Percentiles rank a stretch among this genome's conserved stretches.
Conservation (phyloP, 2,329 filamentous ascomycete species). For the Exophiala sideris region DNA sequence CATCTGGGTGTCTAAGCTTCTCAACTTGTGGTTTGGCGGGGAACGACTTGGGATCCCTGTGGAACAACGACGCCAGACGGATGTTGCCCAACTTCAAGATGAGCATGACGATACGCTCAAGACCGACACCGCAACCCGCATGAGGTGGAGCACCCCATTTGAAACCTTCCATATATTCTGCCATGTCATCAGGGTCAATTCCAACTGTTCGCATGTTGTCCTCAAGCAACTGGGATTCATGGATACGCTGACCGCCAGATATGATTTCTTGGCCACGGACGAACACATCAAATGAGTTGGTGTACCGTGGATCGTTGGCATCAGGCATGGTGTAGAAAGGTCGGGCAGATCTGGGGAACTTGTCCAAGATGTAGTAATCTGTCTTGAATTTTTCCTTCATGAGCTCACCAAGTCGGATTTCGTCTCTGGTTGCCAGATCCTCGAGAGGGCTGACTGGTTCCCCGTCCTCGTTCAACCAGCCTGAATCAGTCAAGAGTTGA, state of each 20-base stretch:
- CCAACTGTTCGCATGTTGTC: constrained; percentile 73
- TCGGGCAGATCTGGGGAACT: constrained; percentile 78
- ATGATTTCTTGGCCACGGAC: constrained; percentile 89
- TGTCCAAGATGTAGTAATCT: constrained; percentile 92
- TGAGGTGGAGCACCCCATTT: constrained; percentile 85
- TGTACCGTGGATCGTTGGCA: constrained; percentile 65
- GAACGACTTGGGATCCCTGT: constrained; percentile 82
- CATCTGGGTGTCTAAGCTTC: constrained; percentile 77
- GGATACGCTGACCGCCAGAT: constrained; percentile 88
- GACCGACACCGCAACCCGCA: constrained; percentile 81
- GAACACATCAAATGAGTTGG: constrained; percentile 95
- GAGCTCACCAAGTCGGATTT: constrained; percentile 78
- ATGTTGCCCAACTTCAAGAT: constrained; percentile 85
- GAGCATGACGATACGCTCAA: constrained; percentile 85
- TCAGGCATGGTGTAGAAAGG: constrained; percentile 93
- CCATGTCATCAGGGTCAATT: constrained; percentile 77
- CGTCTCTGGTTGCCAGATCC: constrained; percentile 79
- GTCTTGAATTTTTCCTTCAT: constrained; percentile 83
- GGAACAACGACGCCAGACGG: constrained; percentile 80
- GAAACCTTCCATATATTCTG: constrained; percentile 86
- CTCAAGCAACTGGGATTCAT: constrained; percentile 70
- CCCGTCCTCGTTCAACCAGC: constrained; percentile 74
- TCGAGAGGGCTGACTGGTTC: constrained; percentile 67
- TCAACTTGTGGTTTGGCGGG: constrained; percentile 63
- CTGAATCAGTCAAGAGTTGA: constrained; percentile 73